phyloP scores from a whole-genome alignment of 345 rosid species.

The Hypericum androsaemum region DNA sequence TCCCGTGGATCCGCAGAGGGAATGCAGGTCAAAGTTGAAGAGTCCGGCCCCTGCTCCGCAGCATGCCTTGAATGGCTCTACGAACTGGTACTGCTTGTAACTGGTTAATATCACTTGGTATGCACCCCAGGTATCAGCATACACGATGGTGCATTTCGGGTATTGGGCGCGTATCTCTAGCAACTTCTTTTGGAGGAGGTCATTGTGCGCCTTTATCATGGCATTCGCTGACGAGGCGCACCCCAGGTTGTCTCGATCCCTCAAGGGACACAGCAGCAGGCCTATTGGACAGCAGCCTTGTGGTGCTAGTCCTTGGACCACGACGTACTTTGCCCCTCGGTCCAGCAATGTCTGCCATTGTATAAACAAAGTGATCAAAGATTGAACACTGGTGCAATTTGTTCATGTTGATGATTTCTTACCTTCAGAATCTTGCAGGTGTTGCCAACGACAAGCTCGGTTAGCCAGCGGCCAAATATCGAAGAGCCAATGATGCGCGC shows the following conservation, averaged over 20 bases:
- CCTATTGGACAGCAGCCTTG: constrained; percentile 32
- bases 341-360: constrained; percentile 23
- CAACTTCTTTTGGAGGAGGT: constrained; percentile 25
- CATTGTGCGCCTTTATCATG: constrained; percentile 24
- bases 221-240: constrained; percentile 21
- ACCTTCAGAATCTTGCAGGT: constrained; percentile 25
- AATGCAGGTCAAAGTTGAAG: constrained; percentile 26
- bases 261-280: constrained; percentile 3
- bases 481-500: constrained; percentile 24
- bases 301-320: constrained; percentile 42
- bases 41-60: constrained; percentile 30
- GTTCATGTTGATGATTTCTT: not conserved
- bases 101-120: constrained; percentile 18
- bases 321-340: constrained; percentile 32
- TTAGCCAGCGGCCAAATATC: constrained; percentile 8
- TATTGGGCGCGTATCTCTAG: constrained; percentile 6
- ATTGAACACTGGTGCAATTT: no score
- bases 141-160: constrained; percentile 8
- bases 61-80: constrained; percentile 29
- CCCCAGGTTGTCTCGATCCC: constrained; percentile 22
- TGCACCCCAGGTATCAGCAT: constrained; percentile 30
- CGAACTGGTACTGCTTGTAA: constrained; percentile 14
- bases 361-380: not conserved
- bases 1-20: constrained; percentile 23
- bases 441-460: constrained; percentile 15